Evolutionary conservation across 805 yeast species (phyloP).

Genomic region (Ogataea ramenticola): DNA sequence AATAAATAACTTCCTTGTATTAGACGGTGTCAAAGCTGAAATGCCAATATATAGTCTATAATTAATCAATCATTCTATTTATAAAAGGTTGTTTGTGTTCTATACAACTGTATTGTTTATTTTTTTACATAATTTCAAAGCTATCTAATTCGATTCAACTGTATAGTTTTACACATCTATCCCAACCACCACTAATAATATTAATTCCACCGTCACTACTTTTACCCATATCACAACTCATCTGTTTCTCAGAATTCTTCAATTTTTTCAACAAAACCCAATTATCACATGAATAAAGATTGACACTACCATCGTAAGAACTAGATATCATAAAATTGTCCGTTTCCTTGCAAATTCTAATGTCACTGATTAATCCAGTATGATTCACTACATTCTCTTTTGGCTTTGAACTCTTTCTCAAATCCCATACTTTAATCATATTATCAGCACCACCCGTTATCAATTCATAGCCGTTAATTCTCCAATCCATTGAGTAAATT

Average conservation of each 20-base stretch:
- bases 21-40: constrained; percentile 64
- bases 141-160: constrained; percentile 2
- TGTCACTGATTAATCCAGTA: constrained; percentile 59
- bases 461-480: constrained; percentile 64
- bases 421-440: constrained; percentile 77
- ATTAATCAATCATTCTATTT: too few relatives aligned
- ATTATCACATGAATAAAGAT: constrained; percentile 58
- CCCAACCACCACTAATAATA: constrained; percentile 76
- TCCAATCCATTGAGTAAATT: constrained; percentile 66
- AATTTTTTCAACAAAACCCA: constrained; percentile 56
- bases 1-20: constrained; percentile 67
- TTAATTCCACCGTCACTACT: constrained; percentile 23
- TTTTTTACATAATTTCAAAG: too few relatives aligned
- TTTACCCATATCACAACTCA: constrained; percentile 54
- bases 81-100: too few relatives aligned
- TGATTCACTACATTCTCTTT: constrained; percentile 60
- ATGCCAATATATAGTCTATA: constrained; percentile 69
- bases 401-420: constrained; percentile 40
- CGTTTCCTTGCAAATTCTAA: constrained; percentile 40
- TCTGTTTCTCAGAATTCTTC: constrained; percentile 58
- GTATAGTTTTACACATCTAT: constrained; percentile 57
- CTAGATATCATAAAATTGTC: constrained; percentile 46
- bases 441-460: constrained; percentile 87
- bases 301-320: constrained; percentile 66
- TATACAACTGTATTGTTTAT: too few relatives aligned